Evolutionary conservation across 2,329 filamentous ascomycete species (phyloP).

Genomic region (Onygena corvina): DNA sequence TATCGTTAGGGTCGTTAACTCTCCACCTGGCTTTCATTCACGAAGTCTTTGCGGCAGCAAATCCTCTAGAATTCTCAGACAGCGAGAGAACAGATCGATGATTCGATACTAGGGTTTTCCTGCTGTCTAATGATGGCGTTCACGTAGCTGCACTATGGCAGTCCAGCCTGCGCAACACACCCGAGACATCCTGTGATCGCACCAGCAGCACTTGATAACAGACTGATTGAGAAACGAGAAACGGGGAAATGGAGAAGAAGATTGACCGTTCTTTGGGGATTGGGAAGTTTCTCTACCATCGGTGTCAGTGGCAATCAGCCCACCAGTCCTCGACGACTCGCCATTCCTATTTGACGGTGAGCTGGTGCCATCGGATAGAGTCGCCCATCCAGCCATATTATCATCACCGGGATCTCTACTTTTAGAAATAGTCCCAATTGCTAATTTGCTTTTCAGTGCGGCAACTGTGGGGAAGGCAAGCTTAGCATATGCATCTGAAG

Average conservation of each 20-base stretch:
- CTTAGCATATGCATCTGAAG: conserved; percentile 29
- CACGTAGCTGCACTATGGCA: conserved; percentile 53
- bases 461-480: conserved; percentile 20
- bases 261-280: neutral
- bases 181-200: conserved; percentile 56
- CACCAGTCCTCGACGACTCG: neutral
- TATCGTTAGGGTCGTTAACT: too few species aligned
- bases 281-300: neutral
- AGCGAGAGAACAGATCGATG: too few species aligned
- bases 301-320: neutral
- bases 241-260: neutral
- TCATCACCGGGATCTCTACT: neutral
- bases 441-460: neutral
- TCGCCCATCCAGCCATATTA: neutral
- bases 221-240: conserved; percentile 5
- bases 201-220: conserved; percentile 53
- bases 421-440: neutral
- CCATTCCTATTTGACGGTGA: neutral
- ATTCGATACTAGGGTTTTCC: neutral
- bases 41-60: too few species aligned
- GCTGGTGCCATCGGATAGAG: neutral
- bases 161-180: conserved; percentile 58
- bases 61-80: too few species aligned
- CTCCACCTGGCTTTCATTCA: too few species aligned
- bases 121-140: conserved; percentile 36